These are phyloP conservation scores for Lathyrus aphaca DNA, from an alignment of 306 rosid genomes.

Conservation along the genomic window DNA sequence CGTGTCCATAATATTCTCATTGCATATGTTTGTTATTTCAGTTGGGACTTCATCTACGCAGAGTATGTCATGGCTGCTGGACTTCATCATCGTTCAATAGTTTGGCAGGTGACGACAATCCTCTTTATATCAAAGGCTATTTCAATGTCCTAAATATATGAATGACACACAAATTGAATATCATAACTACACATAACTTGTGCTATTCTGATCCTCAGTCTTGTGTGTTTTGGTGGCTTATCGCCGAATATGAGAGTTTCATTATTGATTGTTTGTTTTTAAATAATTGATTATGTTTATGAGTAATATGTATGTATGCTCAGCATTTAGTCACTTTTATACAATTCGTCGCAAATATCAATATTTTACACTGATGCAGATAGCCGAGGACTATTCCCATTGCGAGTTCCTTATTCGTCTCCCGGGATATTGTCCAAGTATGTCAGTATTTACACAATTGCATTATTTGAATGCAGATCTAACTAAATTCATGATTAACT, in stretches of 20 bases:
- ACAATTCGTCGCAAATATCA: conserved; percentile 21
- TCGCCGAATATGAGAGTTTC: not conserved
- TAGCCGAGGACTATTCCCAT: conserved; percentile 97
- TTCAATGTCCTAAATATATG: not conserved
- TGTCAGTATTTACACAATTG: conserved; percentile 30
- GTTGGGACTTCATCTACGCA: conserved; percentile 99
- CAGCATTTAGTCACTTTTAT: conserved; percentile 17
- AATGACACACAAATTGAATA: conserved; percentile 1
- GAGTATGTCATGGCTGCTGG: conserved; percentile 99
- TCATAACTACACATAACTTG: not conserved
- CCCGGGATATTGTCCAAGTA: conserved; percentile 98
- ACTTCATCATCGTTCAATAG: conserved; percentile 82
- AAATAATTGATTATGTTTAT: not conserved
- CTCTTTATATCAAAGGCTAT: conserved; percentile 24
- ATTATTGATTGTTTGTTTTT: conserved; percentile 10
- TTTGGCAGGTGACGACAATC: conserved; percentile 77
- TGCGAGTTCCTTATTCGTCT: conserved; percentile 94
- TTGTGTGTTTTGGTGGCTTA: conserved; percentile 4
- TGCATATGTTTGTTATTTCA: conserved; percentile 47
- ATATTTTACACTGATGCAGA: conserved; percentile 49
- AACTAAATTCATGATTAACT: conserved; percentile 17
- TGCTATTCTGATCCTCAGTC: conserved; percentile 17
- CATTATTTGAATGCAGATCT: conserved; percentile 8
- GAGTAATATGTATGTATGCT: not conserved
- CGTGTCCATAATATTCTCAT: conserved; percentile 26